Conservation (phyloP, 495 filamentous ascomycete species). For the Xylaria flabelliformis region DNA sequence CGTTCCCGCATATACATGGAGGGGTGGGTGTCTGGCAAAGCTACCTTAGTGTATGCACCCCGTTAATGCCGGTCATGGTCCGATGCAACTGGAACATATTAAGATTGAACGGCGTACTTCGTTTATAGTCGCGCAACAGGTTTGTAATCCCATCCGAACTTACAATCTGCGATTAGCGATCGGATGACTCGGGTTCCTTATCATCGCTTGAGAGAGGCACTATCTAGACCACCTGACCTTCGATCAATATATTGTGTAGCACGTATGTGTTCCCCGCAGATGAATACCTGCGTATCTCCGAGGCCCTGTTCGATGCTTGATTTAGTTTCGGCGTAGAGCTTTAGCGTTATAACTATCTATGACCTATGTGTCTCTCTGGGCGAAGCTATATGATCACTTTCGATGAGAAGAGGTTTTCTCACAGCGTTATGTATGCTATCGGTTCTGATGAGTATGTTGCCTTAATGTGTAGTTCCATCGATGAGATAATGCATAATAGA, state of each 20-base stretch:
- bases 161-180: not conserved
- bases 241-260: not conserved
- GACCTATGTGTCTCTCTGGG: not conserved
- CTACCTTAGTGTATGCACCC: slow-evolving; percentile 8
- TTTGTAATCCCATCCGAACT: not conserved
- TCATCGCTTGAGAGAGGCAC: not conserved
- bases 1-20: slow-evolving; percentile 31
- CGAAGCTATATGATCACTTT: not conserved
- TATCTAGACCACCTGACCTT: not conserved
- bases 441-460: not conserved
- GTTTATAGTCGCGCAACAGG: not conserved
- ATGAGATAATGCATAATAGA: not conserved
- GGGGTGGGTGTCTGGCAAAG: slow-evolving; percentile 6
- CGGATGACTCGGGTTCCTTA: not conserved
- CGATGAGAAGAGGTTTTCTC: not conserved
- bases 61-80: not conserved
- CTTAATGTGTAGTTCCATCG: not conserved
- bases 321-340: not conserved
- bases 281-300: too few relatives aligned
- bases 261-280: not conserved
- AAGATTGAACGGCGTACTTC: not conserved
- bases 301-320: not conserved
- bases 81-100: not conserved
- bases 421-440: not conserved
- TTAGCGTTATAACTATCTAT: not conserved